A percentile compares a stretch with the other conserved stretches of the same genome.
Conservation (phyloP, 2,329 filamentous ascomycete genomes). For the Chaetomiaceae sp. region DNA sequence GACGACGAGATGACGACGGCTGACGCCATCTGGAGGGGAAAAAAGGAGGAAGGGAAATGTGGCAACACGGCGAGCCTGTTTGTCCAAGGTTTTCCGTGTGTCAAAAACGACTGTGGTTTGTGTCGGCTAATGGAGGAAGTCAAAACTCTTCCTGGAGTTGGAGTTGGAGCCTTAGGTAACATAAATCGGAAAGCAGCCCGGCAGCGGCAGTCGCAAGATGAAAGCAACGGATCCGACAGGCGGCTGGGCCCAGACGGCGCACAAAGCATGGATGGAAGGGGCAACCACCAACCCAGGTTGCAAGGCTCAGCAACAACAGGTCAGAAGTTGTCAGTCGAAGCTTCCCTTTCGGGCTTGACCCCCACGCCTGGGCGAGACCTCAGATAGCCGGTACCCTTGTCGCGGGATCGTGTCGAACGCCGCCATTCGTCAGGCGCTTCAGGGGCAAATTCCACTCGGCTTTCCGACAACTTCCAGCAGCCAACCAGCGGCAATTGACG, state of each 20-base stretch:
- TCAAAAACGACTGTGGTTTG: slow-evolving; percentile 10
- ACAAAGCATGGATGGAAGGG: neutral
- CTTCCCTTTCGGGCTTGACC: slow-evolving; percentile 11
- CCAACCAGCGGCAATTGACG: neutral
- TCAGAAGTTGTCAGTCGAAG: neutral
- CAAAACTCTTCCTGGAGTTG: no score
- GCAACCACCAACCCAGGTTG: neutral
- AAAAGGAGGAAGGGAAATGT: no score
- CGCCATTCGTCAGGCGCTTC: slow-evolving; percentile 2
- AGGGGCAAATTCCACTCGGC: slow-evolving; percentile 5
- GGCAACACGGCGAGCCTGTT: no score
- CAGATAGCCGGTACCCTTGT: neutral
- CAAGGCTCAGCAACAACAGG: neutral
- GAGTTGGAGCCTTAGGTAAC: no score
- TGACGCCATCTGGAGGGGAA: slow-evolving; percentile 1
- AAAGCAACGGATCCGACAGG: neutral
- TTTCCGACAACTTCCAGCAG: neutral
- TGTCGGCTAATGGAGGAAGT: slow-evolving; percentile 10
- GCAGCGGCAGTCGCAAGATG: neutral
- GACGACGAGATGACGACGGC: neutral
- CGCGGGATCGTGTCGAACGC: neutral
- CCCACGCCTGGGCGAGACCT: slow-evolving; percentile 11
- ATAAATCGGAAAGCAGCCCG: neutral
- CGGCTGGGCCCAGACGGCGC: neutral
- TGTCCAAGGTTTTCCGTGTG: slow-evolving; percentile 5